Evolutionary conservation across 2,329 filamentous ascomycete genomes (phyloP).

Genomic region (Monosporascus ibericus): DNA sequence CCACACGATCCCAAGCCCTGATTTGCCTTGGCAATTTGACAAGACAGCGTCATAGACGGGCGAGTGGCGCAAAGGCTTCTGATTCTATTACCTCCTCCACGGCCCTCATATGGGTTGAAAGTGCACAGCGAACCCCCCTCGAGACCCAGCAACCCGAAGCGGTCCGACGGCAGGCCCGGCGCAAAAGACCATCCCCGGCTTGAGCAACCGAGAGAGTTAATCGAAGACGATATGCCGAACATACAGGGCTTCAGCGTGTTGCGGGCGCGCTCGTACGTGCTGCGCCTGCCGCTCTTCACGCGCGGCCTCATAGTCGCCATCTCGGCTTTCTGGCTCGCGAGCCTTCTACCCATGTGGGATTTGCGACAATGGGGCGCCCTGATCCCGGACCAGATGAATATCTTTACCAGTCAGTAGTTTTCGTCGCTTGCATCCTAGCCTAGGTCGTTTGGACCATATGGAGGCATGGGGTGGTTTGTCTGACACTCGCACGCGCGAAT

Average conservation of each 20-base stretch:
- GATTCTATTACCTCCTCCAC: too few relatives aligned
- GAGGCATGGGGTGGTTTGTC: neutral
- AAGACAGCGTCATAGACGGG: too few relatives aligned
- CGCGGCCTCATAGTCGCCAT: constrained; percentile 63
- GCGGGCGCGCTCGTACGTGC: constrained; percentile 72
- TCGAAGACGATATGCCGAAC: constrained; percentile 22
- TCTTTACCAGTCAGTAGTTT: constrained; percentile 59
- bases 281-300: constrained; percentile 84
- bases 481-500: neutral
- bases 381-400: constrained; percentile 67
- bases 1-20: neutral
- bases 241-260: constrained; percentile 58
- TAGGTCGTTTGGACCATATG: neutral
- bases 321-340: constrained; percentile 60
- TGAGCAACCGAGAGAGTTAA: neutral
- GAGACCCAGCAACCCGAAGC: too few relatives aligned
- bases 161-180: too few relatives aligned
- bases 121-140: too few relatives aligned
- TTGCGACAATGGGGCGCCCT: constrained; percentile 72
- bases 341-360: constrained; percentile 65
- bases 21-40: too few relatives aligned
- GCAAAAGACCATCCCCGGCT: too few relatives aligned
- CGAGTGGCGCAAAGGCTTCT: too few relatives aligned
- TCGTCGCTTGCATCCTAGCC: neutral
- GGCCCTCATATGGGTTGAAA: too few relatives aligned